A percentile compares a stretch with the other conserved stretches of the same genome.
Evolutionary conservation across 1,284 basidiomycete genomes (phyloP).

Genomic region (Austroboletus niveus): DNA sequence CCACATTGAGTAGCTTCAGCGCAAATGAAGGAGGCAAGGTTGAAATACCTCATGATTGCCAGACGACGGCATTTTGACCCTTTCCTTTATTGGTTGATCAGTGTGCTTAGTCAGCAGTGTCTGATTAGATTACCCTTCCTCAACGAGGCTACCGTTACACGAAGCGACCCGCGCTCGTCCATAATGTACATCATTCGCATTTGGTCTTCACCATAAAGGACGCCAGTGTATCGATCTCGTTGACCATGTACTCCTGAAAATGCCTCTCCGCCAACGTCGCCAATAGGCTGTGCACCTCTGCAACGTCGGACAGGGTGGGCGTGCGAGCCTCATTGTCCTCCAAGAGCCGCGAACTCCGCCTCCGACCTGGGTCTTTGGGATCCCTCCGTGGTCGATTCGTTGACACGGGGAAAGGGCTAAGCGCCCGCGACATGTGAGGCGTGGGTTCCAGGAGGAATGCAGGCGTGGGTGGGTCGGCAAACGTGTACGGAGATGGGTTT

Average conservation of each 20-base stretch:
- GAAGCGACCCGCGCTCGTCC: constrained; percentile 17
- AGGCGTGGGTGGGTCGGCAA: constrained; percentile 67
- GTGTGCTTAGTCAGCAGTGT: constrained; percentile 23
- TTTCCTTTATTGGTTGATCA: constrained; percentile 7
- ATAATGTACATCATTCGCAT: constrained; percentile 36
- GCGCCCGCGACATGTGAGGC: constrained; percentile 44
- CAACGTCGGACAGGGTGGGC: constrained; percentile 65
- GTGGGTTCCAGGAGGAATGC: constrained; percentile 50
- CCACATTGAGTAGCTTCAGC: neutral
- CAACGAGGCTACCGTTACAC: neutral
- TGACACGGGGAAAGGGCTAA: constrained; percentile 44
- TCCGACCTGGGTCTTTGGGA: constrained; percentile 50
- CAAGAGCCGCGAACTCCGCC: constrained; percentile 63
- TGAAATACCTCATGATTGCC: constrained; percentile 5
- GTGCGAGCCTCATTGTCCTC: constrained; percentile 59
- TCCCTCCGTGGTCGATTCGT: constrained; percentile 68
- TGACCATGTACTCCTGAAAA: constrained; percentile 62
- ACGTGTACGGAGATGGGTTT: constrained; percentile 64
- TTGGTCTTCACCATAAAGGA: constrained; percentile 73
- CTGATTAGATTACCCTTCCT: constrained; percentile 22
- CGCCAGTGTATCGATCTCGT: constrained; percentile 77
- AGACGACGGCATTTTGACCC: neutral
- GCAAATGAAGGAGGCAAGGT: neutral
- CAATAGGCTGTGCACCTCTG: constrained; percentile 61
- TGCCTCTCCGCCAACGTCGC: constrained; percentile 68